A percentile compares a stretch with the other conserved stretches of the same genome.
Evolutionary conservation across 2,329 filamentous ascomycete species (phyloP).

Genomic region (Fusarium euwallaceae): DNA sequence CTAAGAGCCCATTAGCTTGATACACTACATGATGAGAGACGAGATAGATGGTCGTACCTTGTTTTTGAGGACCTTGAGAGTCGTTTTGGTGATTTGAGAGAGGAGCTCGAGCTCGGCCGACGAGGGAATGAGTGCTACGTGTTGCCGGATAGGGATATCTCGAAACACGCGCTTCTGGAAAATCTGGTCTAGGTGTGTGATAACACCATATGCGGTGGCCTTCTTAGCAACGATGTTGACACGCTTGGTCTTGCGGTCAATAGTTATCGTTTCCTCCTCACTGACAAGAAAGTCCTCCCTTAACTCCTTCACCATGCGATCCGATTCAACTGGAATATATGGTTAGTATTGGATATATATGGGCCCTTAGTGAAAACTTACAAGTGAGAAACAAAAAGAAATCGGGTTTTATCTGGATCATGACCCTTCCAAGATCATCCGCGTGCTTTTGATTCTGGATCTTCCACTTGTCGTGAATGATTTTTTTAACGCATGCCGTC

Average conservation of each 20-base stretch:
- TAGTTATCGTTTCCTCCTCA: conserved; percentile 49
- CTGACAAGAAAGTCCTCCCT: conserved; percentile 49
- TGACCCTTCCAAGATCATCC: conserved; percentile 57
- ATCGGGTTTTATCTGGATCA: conserved; percentile 54
- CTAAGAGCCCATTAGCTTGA: conserved; percentile 39
- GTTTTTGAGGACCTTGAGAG: conserved; percentile 37
- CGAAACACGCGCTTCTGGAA: conserved; percentile 45
- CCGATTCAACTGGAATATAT: conserved; percentile 26
- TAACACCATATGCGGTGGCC: conserved; percentile 47
- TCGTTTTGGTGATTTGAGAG: conserved; percentile 51
- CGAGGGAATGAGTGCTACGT: conserved; percentile 34
- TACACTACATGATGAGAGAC: not conserved
- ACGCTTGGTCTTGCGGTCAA: conserved; percentile 33
- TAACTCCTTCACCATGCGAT: conserved; percentile 45
- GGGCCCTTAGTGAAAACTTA: conserved; percentile 47
- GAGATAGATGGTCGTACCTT: conserved; percentile 34
- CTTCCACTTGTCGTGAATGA: conserved; percentile 65
- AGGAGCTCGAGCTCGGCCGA: conserved; percentile 48
- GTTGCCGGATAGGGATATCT: conserved; percentile 41
- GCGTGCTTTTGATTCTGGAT: conserved; percentile 62
- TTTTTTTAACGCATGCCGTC: conserved; percentile 54
- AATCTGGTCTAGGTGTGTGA: conserved; percentile 53
- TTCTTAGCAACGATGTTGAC: conserved; percentile 51
- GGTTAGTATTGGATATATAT: conserved; percentile 1
- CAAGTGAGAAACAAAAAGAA: conserved; percentile 62